Evolutionary conservation across 2,329 filamentous ascomycete genomes (phyloP).

Genomic region (Stachybotrys chlorohalonatus): DNA sequence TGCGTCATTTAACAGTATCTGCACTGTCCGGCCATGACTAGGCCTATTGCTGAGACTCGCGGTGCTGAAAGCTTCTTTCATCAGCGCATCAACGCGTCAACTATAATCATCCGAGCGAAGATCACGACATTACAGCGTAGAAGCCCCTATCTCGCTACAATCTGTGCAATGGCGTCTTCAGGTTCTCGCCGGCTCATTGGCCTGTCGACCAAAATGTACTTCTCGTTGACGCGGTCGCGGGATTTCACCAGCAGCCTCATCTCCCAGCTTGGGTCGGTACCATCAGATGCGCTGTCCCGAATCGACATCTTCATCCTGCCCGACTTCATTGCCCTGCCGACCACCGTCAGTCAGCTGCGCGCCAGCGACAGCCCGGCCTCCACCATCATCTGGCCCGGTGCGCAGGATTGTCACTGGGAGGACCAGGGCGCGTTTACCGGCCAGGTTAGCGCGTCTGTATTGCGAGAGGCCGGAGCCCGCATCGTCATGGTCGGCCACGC

Average conservation of each 20-base stretch:
- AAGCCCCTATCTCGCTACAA: no score
- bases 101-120: no score
- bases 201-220: conserved; percentile 75
- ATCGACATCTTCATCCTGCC: conserved; percentile 71
- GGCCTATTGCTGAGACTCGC: no score
- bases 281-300: conserved; percentile 32
- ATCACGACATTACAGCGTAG: no score
- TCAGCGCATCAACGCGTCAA: no score
- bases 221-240: conserved; percentile 54
- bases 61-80: no score
- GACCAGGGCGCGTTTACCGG: conserved; percentile 68
- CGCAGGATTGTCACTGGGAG: conserved; percentile 67
- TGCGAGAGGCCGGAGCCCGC: conserved; percentile 58
- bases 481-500: conserved; percentile 78
- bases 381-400: conserved; percentile 46
- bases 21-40: no score
- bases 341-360: conserved; percentile 38
- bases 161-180: neutral
- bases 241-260: conserved; percentile 44
- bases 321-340: conserved; percentile 62
- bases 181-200: conserved; percentile 52
- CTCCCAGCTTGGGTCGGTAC: conserved; percentile 31
- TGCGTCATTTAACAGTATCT: no score
- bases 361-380: conserved; percentile 18
- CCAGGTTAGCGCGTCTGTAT: conserved; percentile 60